phyloP scores from a whole-genome alignment of 1,284 basidiomycete genomes.

The Rhodotorula glutinis region DNA sequence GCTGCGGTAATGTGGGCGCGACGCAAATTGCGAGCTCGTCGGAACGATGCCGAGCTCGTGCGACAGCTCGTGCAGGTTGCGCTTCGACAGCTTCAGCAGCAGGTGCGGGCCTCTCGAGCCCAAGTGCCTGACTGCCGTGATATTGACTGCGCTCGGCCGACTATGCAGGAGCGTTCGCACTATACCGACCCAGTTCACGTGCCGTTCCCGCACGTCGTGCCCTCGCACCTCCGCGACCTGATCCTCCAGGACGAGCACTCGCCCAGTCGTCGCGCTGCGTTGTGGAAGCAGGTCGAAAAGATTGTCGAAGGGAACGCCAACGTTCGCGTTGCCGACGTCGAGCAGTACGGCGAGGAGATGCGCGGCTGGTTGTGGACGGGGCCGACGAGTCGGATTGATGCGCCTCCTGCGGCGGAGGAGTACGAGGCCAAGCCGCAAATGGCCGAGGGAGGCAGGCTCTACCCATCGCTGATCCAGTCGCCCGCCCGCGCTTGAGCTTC shows the following conservation, averaged over 20 bases:
- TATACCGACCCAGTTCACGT: slow-evolving; percentile 76
- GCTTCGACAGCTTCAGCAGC: slow-evolving; percentile 25
- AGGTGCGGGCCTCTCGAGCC: slow-evolving; percentile 11
- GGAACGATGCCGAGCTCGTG: slow-evolving; percentile 10
- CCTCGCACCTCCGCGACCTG: slow-evolving; percentile 84
- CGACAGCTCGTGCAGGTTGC: slow-evolving; percentile 21
- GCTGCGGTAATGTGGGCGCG: slow-evolving; percentile 7
- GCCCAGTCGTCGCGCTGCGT: slow-evolving; percentile 60
- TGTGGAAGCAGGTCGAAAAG: slow-evolving; percentile 84
- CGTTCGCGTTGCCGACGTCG: slow-evolving; percentile 81
- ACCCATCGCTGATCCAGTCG: background rate
- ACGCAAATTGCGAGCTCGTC: slow-evolving; percentile 5
- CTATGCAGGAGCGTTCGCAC: slow-evolving; percentile 64
- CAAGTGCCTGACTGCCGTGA: too few relatives aligned
- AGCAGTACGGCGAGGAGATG: slow-evolving; percentile 69
- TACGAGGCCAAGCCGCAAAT: background rate
- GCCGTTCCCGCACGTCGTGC: slow-evolving; percentile 76
- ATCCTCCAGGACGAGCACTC: slow-evolving; percentile 79
- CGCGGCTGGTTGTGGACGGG: slow-evolving; percentile 57
- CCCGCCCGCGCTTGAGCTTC: background rate
- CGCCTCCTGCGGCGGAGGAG: background rate
- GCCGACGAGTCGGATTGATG: slow-evolving; percentile 3
- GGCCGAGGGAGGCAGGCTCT: slow-evolving; percentile 2
- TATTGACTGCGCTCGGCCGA: background rate
- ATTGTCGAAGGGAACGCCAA: slow-evolving; percentile 93